Conservation (phyloP, 1,139 yeast species). For the Arxiozyma telluris region DNA sequence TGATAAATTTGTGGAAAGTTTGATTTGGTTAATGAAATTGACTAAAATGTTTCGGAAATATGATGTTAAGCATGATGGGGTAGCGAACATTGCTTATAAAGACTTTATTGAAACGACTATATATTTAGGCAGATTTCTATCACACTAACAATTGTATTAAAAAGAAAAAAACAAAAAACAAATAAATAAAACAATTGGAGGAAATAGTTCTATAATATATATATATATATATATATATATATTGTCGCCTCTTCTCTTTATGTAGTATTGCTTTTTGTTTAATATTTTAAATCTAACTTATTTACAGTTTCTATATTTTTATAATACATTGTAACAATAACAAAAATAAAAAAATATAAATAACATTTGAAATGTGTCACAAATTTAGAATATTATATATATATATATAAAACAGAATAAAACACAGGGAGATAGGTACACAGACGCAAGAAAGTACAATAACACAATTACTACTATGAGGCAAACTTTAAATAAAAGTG, state of each 20-base stretch:
- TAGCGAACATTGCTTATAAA: slow-evolving; percentile 67
- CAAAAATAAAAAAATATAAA: too few species aligned
- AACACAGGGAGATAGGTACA: background rate
- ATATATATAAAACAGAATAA: background rate
- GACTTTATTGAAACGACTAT: slow-evolving; percentile 54
- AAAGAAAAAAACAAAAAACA: background rate
- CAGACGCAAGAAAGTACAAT: background rate
- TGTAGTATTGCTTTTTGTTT: background rate
- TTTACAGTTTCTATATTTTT: too few species aligned
- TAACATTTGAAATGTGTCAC: background rate
- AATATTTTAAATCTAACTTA: background rate
- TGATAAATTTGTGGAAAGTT: slow-evolving; percentile 73
- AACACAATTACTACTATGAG: background rate
- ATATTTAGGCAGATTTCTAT: slow-evolving; percentile 28
- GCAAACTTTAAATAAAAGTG: background rate
- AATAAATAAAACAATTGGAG: too few species aligned
- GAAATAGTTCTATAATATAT: too few species aligned
- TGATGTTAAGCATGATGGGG: slow-evolving; percentile 68
- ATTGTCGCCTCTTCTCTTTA: too few species aligned
- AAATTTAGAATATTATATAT: background rate
- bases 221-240: background rate
- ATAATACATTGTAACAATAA: too few species aligned
- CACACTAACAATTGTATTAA: slow-evolving; percentile 14
- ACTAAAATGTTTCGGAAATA: slow-evolving; percentile 73
- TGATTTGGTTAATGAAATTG: slow-evolving; percentile 66